Base-by-base conservation (phyloP, 169 alveolate species). In the Cryptosporidium ubiquitum region DNA sequence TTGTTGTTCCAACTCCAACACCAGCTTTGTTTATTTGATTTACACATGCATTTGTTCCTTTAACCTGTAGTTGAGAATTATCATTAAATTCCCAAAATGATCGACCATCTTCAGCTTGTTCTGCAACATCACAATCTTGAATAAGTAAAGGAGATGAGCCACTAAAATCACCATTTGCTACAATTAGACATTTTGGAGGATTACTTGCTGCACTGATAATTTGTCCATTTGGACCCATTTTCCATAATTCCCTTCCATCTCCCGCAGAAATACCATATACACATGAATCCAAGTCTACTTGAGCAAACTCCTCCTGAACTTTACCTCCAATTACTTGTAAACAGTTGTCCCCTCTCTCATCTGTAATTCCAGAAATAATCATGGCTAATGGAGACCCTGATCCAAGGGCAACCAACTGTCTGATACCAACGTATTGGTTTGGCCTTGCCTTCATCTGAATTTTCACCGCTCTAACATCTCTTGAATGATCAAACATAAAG, bases 11-110 rank as follows among this genome's bases (percentile, higher is more conserved):
- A 84, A 95, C 94, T 55, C 92, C 93, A 66, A 91, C 70, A 14
- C 98, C 98, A 10, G 97, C 97, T 68, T 93, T 91, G 20, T 94
- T 70, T 4, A 97, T 97, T 70, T 95, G 98, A 35, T 97, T 92
- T 35, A 96, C 71, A 91, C 98, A 96, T 86, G 93, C 92, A 73
- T 93, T 93, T n/a, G 97, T 97, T 14, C 96, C 96, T 79, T 95
- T 92, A 68, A 95, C 91, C 74, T 93, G 94, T 44, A 96, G 73
- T 91, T 96, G 98, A 91, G 95, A 95, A 70, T 94, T 94, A 40
- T 97, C 95, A 89, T 93, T 91, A 58, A 96, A 86, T 49, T 95
- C 95, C 98, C 98, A 94, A 47, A 58, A 64, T 52, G 94, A 92
- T 10, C 93, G 69, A 14, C 94, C 94, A 93, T 91, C 84, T 93